Evolutionary conservation across 2,329 filamentous ascomycete genomes (phyloP), one percentile per base, ranked within the genome.

Genomic region (Epichloe sp.): DNA sequence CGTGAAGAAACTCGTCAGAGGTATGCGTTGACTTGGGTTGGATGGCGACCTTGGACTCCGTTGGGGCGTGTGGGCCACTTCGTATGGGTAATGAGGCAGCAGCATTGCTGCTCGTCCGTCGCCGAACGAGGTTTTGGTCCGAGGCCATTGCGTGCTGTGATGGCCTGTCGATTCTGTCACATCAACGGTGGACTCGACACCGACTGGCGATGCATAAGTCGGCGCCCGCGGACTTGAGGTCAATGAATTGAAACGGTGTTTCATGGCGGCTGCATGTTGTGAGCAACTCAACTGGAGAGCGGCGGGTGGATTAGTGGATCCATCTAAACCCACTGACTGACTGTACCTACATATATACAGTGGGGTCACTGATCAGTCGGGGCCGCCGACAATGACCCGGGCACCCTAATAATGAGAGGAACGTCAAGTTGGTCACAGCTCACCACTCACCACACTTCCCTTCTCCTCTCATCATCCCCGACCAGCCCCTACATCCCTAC

Each of bases 1-100:
- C 82, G 52, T 80, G 79, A 3, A 94, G 76, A 50, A 81, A 79
- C 12, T 82, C 77, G 62, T 94, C 88, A 54, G 83, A 71, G 38
- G 87, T 76, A 65, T 90, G 80, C 50, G 73, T 66, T 4, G 80
- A 81, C 60, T 71, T 76, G 49, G 76, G 70, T 58, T 73, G 67
- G 46, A 71, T 61, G 34, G 65, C 61, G 31, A 66, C 59, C 48
- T 59, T 63, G 19, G 67, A 62, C 51, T 60, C 67, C 54, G 70
- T 68, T 48, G 69, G 66, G 17, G 62, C 60, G 55, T 76, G 36
- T 34, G 49, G 73, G 46, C 69, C 65, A 23, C 67, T 66, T 47
- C 73, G 64, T 41, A 69, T 61, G 50, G 52, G 45, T 12, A 54
- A 42, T 11, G 50, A 21, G 43, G 50, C 47, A 42, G 68, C 52